Conservation (phyloP, 2,329 filamentous ascomycete genomes). For the Claviceps digitariae region DNA sequence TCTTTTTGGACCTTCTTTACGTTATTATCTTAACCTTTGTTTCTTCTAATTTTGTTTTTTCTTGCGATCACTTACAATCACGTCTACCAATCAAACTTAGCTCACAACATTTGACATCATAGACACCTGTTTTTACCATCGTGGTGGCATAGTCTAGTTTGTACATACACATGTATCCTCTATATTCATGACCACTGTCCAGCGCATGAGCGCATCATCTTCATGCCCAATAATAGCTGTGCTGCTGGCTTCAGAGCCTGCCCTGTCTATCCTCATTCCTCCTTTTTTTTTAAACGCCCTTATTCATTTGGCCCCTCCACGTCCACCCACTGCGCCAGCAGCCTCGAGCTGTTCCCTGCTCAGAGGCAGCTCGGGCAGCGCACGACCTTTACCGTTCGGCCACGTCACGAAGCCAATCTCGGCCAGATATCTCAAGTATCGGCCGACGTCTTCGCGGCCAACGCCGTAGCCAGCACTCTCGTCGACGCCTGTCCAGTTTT, state of each 20-base stretch:
- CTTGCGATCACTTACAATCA: too few species aligned
- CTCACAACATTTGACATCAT: too few species aligned
- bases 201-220: background rate
- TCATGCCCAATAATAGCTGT: too few species aligned
- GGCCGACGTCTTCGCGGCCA: slow-evolving; percentile 12
- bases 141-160: background rate
- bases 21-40: too few species aligned
- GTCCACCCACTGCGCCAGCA: slow-evolving; percentile 11
- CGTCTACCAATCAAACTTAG: too few species aligned
- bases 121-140: too few species aligned
- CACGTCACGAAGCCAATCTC: slow-evolving; percentile 17
- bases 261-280: background rate
- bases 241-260: background rate
- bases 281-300: background rate
- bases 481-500: slow-evolving; percentile 42
- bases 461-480: slow-evolving; percentile 32
- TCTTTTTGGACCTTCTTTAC: too few species aligned
- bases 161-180: background rate
- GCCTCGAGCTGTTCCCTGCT: slow-evolving; percentile 11
- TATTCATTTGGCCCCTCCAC: slow-evolving; percentile 9
- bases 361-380: slow-evolving; percentile 12
- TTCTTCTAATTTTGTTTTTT: too few species aligned
- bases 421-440: slow-evolving; percentile 16
- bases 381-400: slow-evolving; percentile 15
- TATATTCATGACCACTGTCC: background rate